A percentile compares a stretch with the other conserved stretches of the same genome.
These are phyloP conservation scores for Butyriboletus loyo DNA, from an alignment of 768 basidiomycete species.

Conservation along the genomic window DNA sequence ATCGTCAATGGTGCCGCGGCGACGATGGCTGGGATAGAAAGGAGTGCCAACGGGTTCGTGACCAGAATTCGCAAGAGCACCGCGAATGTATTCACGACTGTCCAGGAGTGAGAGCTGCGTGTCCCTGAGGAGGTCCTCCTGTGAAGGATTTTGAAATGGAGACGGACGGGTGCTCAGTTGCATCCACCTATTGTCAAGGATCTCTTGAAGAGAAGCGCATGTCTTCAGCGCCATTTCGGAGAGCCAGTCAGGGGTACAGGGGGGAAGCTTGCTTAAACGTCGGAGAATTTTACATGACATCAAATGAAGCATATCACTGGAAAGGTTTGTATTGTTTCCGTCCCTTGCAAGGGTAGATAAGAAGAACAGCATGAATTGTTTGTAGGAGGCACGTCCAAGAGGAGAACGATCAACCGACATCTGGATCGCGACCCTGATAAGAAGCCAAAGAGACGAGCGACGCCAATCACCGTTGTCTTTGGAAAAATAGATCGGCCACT, in stretches of 20 bases:
- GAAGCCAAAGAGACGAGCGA: conserved; percentile 33
- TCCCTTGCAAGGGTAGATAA: conserved; percentile 24
- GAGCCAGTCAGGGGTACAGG: conserved; percentile 21
- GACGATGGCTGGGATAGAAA: conserved; percentile 1
- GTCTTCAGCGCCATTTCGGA: conserved; percentile 38
- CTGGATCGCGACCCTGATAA: conserved; percentile 31
- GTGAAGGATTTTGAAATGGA: conserved; percentile 18
- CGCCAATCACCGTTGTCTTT: conserved; percentile 12
- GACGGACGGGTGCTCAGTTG: conserved; percentile 20
- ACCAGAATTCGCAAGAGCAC: conserved; percentile 6
- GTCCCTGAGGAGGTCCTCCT: conserved; percentile 18
- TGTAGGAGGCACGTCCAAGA: conserved; percentile 34
- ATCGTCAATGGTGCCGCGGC: conserved; percentile 9
- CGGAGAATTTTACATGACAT: conserved; percentile 22
- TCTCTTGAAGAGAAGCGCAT: conserved; percentile 13
- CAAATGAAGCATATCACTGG: conserved; percentile 22
- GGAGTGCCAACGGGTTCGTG: accelerated
- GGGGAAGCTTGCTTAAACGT: conserved; percentile 14
- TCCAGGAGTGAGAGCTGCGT: conserved; percentile 32
- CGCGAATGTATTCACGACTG: conserved; percentile 27
- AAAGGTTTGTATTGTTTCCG: conserved; percentile 8
- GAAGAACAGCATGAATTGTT: conserved; percentile 45
- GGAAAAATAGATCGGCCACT: background rate
- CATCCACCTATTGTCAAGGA: conserved; percentile 34
- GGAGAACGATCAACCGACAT: conserved; percentile 10